Base-by-base conservation (phyloP, 73 alveolate species). In the Paramecium biaurelia region DNA sequence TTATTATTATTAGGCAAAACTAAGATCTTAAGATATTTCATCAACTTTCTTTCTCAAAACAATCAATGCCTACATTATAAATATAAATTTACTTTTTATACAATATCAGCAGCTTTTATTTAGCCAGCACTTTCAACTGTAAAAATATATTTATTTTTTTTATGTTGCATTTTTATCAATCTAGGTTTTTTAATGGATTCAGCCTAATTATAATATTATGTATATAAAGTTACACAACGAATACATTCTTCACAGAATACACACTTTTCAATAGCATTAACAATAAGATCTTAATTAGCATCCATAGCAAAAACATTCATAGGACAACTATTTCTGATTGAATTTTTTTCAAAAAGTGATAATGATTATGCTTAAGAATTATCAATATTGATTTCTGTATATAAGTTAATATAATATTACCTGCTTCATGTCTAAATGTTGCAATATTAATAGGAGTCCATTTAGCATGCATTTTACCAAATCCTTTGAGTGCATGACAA, bases 371-470 rank as follows among this genome's bases (percentile, higher is more conserved):
- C 0, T 63, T 30, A 63, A 3, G 45, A 0, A 43, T 45, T 23
- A 47, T 79, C 90, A 43, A 47, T 12, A 12, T 47, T 41, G 7
- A 41, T 18, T 34, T 34, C 28, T 37, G 10, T 6, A 57, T 8
- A 38, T 30, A 21, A 1, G 2, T 20, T 20, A 21, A 8, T 58
- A 2, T 76, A 32, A 32, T 32, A 0, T 92, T 95, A 67, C 93
- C 97, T 6, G 99, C 99, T 37, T 95, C 98, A 57, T 95, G 97
- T 85, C 95, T 94, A 93, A 97, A 87, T 23, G 96, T 88, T 85
- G 98, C 95, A n/a, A 97, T 95, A 57, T 97, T 94, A 9, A 96
- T 99, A 2, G 99, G 98, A 42, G 96, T 92, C 99, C 99, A 97
- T 92, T 97, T 97, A 0, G 99, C 98, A 96, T 97, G 99, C 85